Evolutionary conservation across 179 eudicot species (phyloP).

Genomic region (Vitellaria paradoxa): DNA sequence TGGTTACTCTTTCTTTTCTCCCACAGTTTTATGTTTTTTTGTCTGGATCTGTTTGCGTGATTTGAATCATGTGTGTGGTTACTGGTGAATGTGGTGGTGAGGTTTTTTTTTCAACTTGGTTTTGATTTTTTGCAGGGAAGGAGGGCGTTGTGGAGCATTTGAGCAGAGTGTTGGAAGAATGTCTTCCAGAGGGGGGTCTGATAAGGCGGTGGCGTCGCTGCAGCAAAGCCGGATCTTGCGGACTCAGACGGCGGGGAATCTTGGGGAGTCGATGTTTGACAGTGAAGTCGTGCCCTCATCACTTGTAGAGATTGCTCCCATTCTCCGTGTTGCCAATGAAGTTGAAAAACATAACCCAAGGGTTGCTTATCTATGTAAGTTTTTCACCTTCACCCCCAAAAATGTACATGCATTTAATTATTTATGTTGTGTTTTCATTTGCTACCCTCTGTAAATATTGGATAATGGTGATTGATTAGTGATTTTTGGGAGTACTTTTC

Average conservation of each 20-base stretch:
- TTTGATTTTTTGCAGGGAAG: slow-evolving; percentile 9
- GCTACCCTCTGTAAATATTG: too few relatives aligned
- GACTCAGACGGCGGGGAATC: slow-evolving; percentile 86
- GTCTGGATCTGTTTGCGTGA: background rate
- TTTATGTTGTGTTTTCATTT: too few relatives aligned
- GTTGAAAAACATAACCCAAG: slow-evolving; percentile 87
- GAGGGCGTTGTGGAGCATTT: background rate
- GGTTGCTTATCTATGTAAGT: slow-evolving; percentile 92
- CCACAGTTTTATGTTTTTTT: background rate
- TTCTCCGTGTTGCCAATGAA: slow-evolving; percentile 97
- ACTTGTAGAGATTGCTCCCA: slow-evolving; percentile 85
- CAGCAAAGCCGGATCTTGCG: slow-evolving; percentile 74
- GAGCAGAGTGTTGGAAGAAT: slow-evolving; percentile 19
- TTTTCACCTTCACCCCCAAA: background rate
- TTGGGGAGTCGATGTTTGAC: slow-evolving; percentile 81
- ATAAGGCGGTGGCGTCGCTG: slow-evolving; percentile 33
- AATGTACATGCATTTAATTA: too few relatives aligned
- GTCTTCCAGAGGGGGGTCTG: slow-evolving; percentile 65
- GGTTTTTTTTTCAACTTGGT: background rate
- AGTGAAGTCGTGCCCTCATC: slow-evolving; percentile 99
- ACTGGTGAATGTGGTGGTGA: background rate
- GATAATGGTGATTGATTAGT: too few relatives aligned
- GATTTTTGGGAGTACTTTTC: too few relatives aligned
- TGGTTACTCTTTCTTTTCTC: background rate
- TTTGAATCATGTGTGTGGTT: background rate